Base-by-base conservation (phyloP, 257 asterid genomes). In the Ilex asprella region DNA sequence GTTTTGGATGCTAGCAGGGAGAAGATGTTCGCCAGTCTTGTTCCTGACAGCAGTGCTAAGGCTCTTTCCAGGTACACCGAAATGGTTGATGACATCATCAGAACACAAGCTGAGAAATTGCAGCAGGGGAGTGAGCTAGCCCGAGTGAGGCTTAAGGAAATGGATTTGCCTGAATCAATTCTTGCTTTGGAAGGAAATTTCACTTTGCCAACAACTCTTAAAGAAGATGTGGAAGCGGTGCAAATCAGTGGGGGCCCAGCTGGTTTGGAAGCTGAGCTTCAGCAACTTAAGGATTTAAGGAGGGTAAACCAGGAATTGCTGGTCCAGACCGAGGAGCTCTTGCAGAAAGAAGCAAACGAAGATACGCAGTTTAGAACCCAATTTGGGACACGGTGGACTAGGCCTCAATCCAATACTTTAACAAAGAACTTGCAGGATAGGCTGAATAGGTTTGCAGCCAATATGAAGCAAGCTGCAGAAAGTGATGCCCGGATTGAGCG, bases 71-170 rank as follows among this genome's bases (percentile, higher is more conserved):
- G 94, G 78, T 93, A 93, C 78, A 93, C 99, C 0, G 94, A 89
- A 75, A 86, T 89, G 96, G 95, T 93, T 67, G 99, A 93, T 81
- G 89, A 85, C 56, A 67, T 93, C 73, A 89, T 81, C 55, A 82
- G 99, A 82, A 78, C 85, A 53, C 99, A 89, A 75, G 97, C 99
- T 67, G 99, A 93, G 86, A 89, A 86, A 67, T 80, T 93, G 79
- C 99, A 87, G 78, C 95, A 85, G 78, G 99, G 97, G 70, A 93
- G 99, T 79, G 99, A 93, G 75, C 76, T 93, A 63, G 99, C 99
- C 59, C 88, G 97, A 32, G 96, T 89, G 75, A 93, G 93, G 72
- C 83, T 93, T 59, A 93, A 76, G 77, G 99, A 93, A 79, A 89
- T 93, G 97, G 99, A 84, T 70, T 79, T 93, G 66, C 99, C 99